These are phyloP conservation scores for Tillandsia leiboldiana DNA, from an alignment of 176 grass and related monocot genomes.

Conservation along the genomic window DNA sequence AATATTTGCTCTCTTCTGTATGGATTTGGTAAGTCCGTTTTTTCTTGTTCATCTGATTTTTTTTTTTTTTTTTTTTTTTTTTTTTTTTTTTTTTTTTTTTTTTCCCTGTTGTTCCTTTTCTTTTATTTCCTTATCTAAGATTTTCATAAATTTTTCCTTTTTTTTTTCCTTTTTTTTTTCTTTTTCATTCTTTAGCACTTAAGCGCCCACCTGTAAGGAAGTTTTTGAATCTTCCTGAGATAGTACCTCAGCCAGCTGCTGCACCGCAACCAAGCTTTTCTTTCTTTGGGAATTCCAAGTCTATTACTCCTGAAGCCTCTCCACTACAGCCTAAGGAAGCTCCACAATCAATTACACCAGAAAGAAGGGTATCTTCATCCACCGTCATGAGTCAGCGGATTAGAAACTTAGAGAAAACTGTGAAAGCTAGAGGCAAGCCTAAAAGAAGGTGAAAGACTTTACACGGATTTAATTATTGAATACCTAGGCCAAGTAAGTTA, in stretches of 20 bases:
- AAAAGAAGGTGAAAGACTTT: conserved; percentile 37
- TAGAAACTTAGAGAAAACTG: conserved; percentile 70
- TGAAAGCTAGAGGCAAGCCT: conserved; percentile 62
- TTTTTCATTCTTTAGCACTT: conserved; percentile 28
- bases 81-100: too few relatives aligned
- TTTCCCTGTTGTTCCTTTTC: conserved; percentile 12
- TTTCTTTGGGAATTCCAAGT: conserved; percentile 52
- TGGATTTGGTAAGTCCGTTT: conserved; percentile 56
- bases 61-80: too few relatives aligned
- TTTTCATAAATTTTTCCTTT: conserved; percentile 3
- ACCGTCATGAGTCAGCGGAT: conserved; percentile 61
- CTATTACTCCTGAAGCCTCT: conserved; percentile 26
- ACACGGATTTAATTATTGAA: not conserved
- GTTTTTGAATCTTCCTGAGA: conserved; percentile 47
- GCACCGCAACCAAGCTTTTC: conserved; percentile 28
- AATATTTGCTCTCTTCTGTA: conserved; percentile 66
- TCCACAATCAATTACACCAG: conserved; percentile 1
- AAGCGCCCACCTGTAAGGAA: conserved; percentile 42
- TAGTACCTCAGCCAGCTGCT: conserved; percentile 19
- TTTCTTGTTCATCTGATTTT: conserved; percentile 5
- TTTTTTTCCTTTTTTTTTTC: not conserved
- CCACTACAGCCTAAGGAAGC: conserved; percentile 21
- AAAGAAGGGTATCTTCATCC: conserved; percentile 39
- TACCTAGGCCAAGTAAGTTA: not conserved
- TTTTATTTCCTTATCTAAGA: conserved; percentile 3